Conservation (phyloP, 2,329 filamentous ascomycete genomes). For the Ceratocystis ficicola region DNA sequence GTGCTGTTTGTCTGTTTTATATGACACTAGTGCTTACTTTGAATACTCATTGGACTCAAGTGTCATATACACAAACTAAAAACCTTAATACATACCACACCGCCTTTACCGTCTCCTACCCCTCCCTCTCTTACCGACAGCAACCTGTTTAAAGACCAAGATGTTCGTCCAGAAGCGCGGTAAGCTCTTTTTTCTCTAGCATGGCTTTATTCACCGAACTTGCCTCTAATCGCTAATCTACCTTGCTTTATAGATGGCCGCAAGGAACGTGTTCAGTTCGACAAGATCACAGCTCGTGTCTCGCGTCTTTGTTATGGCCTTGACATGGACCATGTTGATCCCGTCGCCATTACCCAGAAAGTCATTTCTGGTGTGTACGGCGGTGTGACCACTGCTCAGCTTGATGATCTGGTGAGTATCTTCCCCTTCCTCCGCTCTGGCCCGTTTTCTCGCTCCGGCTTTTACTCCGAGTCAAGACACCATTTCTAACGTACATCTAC, state of each 20-base stretch:
- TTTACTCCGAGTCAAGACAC: neutral
- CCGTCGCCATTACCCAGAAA: constrained; percentile 96
- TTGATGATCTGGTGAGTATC: constrained; percentile 83
- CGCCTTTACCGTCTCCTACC: neutral
- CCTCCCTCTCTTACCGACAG: constrained; percentile 23
- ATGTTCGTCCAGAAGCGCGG: constrained; percentile 55
- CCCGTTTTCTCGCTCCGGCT: neutral
- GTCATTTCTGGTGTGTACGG: constrained; percentile 99
- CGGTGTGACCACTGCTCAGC: constrained; percentile 88
- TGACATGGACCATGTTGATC: constrained; percentile 87
- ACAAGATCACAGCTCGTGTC: constrained; percentile 99
- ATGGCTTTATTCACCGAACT: neutral
- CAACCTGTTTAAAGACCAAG: constrained; percentile 27
- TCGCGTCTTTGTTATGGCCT: constrained; percentile 96
- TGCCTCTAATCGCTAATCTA: constrained; percentile 12
- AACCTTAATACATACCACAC: neutral
- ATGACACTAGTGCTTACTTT: too few species aligned
- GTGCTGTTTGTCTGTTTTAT: too few species aligned
- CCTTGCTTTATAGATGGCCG: constrained; percentile 64
- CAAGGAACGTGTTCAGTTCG: constrained; percentile 99
- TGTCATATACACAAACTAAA: too few species aligned
- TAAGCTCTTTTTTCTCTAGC: constrained; percentile 31
- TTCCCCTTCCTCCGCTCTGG: neutral
- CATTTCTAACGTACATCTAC: constrained; percentile 23
- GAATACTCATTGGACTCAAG: too few species aligned